A percentile compares a stretch with the other conserved stretches of the same genome.
These are phyloP conservation scores for Thymus quinquecostatus DNA, from an alignment of 257 asterid species.

Conservation along the genomic window DNA sequence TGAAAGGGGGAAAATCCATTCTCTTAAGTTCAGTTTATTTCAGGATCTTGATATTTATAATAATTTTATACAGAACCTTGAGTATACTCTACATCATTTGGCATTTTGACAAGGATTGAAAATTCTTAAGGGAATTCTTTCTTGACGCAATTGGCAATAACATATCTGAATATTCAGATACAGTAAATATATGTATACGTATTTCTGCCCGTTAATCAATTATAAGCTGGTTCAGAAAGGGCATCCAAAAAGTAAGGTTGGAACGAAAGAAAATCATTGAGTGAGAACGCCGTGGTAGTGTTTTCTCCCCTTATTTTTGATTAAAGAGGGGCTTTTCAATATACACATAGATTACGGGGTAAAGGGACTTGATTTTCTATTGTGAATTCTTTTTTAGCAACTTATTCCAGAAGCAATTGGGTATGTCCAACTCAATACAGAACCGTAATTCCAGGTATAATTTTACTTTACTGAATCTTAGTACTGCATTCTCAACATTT, in stretches of 20 bases:
- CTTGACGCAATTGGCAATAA: no score
- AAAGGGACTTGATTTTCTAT: not conserved
- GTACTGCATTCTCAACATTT: conserved; percentile 22
- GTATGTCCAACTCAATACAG: conserved; percentile 17
- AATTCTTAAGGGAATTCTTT: no score
- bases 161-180: no score
- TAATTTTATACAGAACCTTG: no score
- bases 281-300: not conserved
- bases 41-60: not conserved
- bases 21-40: conserved; percentile 3
- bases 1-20: not conserved
- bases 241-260: no score
- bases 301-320: not conserved
- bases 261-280: no score
- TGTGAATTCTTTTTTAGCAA: not conserved
- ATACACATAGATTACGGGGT: not conserved
- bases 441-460: conserved; percentile 11
- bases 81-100: no score
- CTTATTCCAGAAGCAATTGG: not conserved
- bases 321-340: not conserved
- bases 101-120: no score
- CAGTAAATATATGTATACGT: no score
- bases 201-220: no score
- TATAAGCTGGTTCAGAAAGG: no score
- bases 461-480: not conserved